Evolutionary conservation across 345 rosid genomes (phyloP).

Genomic region (Eucalyptus pumila): DNA sequence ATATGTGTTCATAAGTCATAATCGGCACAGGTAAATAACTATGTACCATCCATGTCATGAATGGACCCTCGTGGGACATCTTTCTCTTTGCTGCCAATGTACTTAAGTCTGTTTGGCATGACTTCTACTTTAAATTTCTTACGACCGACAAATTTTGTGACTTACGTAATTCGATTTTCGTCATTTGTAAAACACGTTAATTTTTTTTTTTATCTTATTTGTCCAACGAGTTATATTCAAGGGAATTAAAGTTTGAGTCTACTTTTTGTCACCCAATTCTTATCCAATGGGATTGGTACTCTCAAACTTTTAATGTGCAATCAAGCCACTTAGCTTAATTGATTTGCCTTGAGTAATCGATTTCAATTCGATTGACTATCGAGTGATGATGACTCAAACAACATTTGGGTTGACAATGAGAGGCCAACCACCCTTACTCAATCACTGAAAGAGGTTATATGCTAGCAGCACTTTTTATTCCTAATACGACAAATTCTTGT

Average conservation of each 20-base stretch:
- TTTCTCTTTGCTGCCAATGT: rapidly evolving
- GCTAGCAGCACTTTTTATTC: background rate
- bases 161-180: background rate
- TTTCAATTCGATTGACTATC: background rate
- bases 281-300: background rate
- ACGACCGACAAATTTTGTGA: rapidly evolving
- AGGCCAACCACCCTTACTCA: background rate
- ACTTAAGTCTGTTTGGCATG: background rate
- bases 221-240: no score
- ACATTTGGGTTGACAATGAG: rapidly evolving
- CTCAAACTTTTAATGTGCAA: background rate
- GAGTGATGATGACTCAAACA: background rate
- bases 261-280: background rate
- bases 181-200: background rate
- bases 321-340: background rate
- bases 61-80: background rate
- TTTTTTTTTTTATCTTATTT: no score
- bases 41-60: rapidly evolving
- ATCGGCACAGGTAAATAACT: rapidly evolving
- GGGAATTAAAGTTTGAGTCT: background rate
- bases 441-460: background rate
- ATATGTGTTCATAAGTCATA: rapidly evolving
- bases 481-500: rapidly evolving
- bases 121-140: background rate
- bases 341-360: background rate